Evolutionary conservation across 495 filamentous ascomycete genomes (phyloP).

Genomic region (Tirmania nivea): DNA sequence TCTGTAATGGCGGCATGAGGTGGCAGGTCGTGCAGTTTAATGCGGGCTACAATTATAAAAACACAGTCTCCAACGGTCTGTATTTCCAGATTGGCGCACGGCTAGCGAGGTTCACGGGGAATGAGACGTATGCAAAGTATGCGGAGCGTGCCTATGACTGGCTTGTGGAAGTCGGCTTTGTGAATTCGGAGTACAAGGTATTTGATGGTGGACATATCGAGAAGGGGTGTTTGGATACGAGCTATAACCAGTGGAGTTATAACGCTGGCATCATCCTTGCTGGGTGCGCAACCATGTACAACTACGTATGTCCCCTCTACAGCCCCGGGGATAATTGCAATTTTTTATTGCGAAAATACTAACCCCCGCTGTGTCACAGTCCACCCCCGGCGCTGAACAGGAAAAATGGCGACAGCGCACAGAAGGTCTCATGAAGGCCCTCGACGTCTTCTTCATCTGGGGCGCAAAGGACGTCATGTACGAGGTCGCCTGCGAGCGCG

Average conservation of each 20-base stretch:
- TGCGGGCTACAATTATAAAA: conserved; percentile 63
- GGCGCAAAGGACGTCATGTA: conserved; percentile 35
- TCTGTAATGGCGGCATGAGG: conserved; percentile 47
- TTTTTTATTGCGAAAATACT: not conserved
- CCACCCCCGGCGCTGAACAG: conserved; percentile 32
- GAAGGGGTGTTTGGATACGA: conserved; percentile 31
- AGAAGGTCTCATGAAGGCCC: conserved; percentile 34
- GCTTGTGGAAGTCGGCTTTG: conserved; percentile 38
- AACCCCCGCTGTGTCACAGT: not conserved
- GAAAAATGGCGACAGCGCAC: conserved; percentile 38
- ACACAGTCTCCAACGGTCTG: conserved; percentile 55
- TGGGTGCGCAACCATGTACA: conserved; percentile 52
- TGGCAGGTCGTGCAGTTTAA: conserved; percentile 78
- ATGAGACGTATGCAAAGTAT: conserved; percentile 57
- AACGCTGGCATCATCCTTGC: conserved; percentile 41
- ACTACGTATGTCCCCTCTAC: conserved; percentile 28
- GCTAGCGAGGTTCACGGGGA: conserved; percentile 52
- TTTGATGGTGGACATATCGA: conserved; percentile 41
- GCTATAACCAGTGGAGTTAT: conserved; percentile 40
- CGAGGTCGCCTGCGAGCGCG: conserved; percentile 41
- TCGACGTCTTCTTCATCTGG: conserved; percentile 35
- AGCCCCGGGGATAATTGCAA: too few species aligned
- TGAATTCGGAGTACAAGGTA: conserved; percentile 37
- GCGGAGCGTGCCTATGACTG: conserved; percentile 58
- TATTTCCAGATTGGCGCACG: conserved; percentile 65